These are phyloP conservation scores for Kodamaea alishanica DNA, from an alignment of 1,139 yeast genomes.

Conservation along the genomic window DNA sequence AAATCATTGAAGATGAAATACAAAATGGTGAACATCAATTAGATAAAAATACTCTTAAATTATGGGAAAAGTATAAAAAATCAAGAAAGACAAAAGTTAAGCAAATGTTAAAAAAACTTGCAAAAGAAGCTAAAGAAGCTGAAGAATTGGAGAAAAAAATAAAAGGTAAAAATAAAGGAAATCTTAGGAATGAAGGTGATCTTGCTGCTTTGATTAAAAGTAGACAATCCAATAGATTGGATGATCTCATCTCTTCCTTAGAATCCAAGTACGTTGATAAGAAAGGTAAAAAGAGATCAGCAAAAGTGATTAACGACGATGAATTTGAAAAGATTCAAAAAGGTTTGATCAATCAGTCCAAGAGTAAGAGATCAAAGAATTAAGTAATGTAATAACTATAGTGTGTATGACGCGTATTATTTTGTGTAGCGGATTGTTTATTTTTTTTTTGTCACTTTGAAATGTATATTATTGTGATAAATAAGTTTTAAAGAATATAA, in stretches of 20 bases:
- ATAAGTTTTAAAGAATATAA: not conserved
- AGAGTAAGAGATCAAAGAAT: slow-evolving; percentile 6
- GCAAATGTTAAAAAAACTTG: slow-evolving; percentile 44
- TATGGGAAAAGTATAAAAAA: slow-evolving; percentile 55
- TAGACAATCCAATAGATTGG: slow-evolving; percentile 41
- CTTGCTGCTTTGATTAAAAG: slow-evolving; percentile 50
- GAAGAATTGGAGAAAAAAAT: slow-evolving; percentile 53
- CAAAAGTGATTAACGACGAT: slow-evolving; percentile 34
- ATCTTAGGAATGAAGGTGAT: slow-evolving; percentile 36
- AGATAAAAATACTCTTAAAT: slow-evolving; percentile 26
- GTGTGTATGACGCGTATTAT: not conserved
- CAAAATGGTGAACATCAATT: slow-evolving; percentile 28
- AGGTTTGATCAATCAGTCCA: slow-evolving; percentile 13
- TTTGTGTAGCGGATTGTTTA: not conserved
- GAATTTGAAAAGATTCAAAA: slow-evolving; percentile 39
- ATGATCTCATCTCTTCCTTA: slow-evolving; percentile 45
- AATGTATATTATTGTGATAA: too few relatives aligned
- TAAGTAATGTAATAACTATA: not conserved
- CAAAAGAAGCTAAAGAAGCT: slow-evolving; percentile 68
- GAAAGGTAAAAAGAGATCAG: slow-evolving; percentile 33
- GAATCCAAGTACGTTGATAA: slow-evolving; percentile 53
- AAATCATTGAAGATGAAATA: slow-evolving; percentile 45
- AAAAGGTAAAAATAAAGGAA: slow-evolving; percentile 33
- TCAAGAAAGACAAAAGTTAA: slow-evolving; percentile 44
- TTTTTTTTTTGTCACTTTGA: too few relatives aligned